Conservation (phyloP, 345 rosid genomes). For the Excoecaria agallocha region DNA sequence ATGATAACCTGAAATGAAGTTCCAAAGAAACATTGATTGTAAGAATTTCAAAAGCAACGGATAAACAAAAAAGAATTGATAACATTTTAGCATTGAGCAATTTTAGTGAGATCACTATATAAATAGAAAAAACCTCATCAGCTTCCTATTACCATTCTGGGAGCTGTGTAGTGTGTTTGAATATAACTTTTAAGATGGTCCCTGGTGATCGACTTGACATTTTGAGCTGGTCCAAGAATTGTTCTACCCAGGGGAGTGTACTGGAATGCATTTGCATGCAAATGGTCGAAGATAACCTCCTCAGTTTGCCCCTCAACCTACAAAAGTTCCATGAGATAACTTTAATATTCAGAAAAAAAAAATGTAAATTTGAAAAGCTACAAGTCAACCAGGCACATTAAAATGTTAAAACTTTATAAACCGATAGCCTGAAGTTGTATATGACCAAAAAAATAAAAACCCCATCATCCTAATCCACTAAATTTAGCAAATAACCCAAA, state of each 20-base stretch:
- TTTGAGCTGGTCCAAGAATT: constrained; percentile 88
- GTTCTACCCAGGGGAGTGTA: constrained; percentile 89
- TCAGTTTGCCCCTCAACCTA: constrained; percentile 93
- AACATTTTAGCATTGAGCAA: too few relatives aligned
- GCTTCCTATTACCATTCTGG: constrained; percentile 70
- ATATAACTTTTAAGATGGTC: constrained; percentile 78
- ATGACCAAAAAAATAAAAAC: too few relatives aligned
- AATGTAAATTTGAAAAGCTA: background rate
- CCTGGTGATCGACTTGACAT: constrained; percentile 71
- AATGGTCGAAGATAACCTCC: constrained; percentile 93
- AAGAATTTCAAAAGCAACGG: background rate
- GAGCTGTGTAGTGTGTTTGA: constrained; percentile 92
- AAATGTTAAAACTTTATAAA: background rate
- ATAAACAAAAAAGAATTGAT: too few relatives aligned
- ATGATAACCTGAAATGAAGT: constrained; percentile 64
- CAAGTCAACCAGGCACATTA: background rate
- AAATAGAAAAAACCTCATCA: background rate
- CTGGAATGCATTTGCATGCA: constrained; percentile 97
- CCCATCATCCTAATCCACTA: background rate
- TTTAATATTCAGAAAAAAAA: background rate
- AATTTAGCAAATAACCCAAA: too few relatives aligned
- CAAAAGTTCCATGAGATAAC: constrained; percentile 14
- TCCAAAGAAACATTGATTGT: background rate
- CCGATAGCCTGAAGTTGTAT: background rate
- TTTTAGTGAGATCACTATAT: too few relatives aligned